These are phyloP conservation scores for Fraxinus dipetala DNA, from an alignment of 305 asterid genomes.

Conservation along the genomic window DNA sequence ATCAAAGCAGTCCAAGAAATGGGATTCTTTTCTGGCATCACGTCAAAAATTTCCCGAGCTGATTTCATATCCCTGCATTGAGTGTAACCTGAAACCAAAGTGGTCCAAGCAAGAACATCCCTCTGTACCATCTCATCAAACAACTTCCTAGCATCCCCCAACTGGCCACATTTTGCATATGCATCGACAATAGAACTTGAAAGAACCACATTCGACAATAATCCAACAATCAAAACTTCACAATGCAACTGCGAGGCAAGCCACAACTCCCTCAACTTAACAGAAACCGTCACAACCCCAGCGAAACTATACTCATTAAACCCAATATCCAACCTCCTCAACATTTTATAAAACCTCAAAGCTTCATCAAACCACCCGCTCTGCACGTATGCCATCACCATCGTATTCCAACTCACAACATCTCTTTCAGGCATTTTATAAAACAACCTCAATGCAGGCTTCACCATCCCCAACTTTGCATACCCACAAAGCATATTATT, in stretches of 20 bases:
- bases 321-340: conserved; percentile 53
- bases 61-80: conserved; percentile 56
- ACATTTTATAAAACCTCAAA: conserved; percentile 46
- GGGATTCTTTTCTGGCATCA: conserved; percentile 55
- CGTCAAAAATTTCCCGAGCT: conserved; percentile 50
- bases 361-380: conserved; percentile 51
- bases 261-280: conserved; percentile 54
- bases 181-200: conserved; percentile 61
- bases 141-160: conserved; percentile 55
- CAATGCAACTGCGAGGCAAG: conserved; percentile 66
- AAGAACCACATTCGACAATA: conserved; percentile 56
- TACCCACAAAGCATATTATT: conserved; percentile 79
- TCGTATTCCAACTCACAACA: conserved; percentile 71
- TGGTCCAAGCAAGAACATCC: conserved; percentile 77
- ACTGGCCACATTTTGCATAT: conserved; percentile 62
- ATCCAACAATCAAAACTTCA: conserved; percentile 58
- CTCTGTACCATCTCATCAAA: conserved; percentile 58
- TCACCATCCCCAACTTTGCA: conserved; percentile 53
- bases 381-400: conserved; percentile 64
- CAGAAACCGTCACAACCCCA: conserved; percentile 57
- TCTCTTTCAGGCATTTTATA: conserved; percentile 72
- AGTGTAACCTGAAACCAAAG: conserved; percentile 69
- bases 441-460: conserved; percentile 60
- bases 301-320: conserved; percentile 63
- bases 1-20: conserved; percentile 74